Evolutionary conservation across 108 stramenopile species (phyloP), one percentile per base, ranked within the genome.

Genomic region (Cyclotella sp.): DNA sequence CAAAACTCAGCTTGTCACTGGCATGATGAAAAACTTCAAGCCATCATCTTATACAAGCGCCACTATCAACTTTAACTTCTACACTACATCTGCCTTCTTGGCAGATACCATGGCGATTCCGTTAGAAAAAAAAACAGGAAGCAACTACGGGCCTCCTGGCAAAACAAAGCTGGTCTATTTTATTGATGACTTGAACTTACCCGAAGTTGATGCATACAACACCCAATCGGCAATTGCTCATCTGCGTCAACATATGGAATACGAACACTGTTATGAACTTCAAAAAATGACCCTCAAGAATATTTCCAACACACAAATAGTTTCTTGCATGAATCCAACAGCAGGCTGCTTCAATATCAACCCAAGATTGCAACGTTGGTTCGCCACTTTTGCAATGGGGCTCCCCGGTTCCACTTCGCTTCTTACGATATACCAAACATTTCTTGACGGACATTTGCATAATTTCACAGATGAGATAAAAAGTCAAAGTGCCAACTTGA

Each of bases 131-230:
- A 84, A 84, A 63, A 85, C 84, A 14, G 86, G 86, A 11, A 70
- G 63, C 44, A 85, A 84, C 49, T 89, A 77, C 45, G 88, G 86
- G 10, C 88, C 88, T 24, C 54, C 86, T 14, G 84, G 84, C n/a
- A 66, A 45, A n/a, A 78, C 76, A n/a, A 84, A 86, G 67, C 70
- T 88, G 53, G 72, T 90, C 12, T 88, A 88, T 66, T 91, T 91
- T 69, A 60, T 93, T 13, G 92, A 93, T 63, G 92, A 93, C 65
- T 47, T 93, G 29, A 93, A 93, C 81, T 75, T 93, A 34, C 92
- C 92, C 4, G 86, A 88, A 65, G 84, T 88, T 14, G 92, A 93
- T 63, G 29, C 63, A 14, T 93, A 93, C 84, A 86, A 87, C 27
- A 90, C 92, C 10, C 92, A 93, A 84, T 79, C 82, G 13, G 81